Evolutionary conservation across 2,329 filamentous ascomycete species (phyloP).

Genomic region (Fusarium aywerte): DNA sequence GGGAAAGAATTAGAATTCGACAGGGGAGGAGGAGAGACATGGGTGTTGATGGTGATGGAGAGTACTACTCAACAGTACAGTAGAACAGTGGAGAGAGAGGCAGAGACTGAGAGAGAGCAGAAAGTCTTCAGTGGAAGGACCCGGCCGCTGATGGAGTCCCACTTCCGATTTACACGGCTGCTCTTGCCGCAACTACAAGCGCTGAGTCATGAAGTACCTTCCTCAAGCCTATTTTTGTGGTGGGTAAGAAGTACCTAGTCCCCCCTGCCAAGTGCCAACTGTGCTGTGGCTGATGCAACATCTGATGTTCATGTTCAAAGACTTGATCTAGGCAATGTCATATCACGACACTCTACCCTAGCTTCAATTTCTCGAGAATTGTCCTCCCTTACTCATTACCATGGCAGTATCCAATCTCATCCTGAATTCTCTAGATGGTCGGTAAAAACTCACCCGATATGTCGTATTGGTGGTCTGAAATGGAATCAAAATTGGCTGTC

Average conservation of each 20-base stretch:
- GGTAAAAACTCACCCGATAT: slow-evolving; percentile 25
- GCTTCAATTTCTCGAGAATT: slow-evolving; percentile 30
- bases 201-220: slow-evolving; percentile 29
- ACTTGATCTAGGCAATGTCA: slow-evolving; percentile 33
- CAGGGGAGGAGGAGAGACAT: not conserved
- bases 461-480: slow-evolving; percentile 33
- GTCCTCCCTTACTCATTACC: slow-evolving; percentile 24
- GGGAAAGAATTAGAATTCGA: slow-evolving; percentile 4
- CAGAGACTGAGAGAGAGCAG: not conserved
- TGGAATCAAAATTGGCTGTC: slow-evolving; percentile 30
- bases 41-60: slow-evolving; percentile 1
- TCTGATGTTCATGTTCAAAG: slow-evolving; percentile 42
- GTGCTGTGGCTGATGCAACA: slow-evolving; percentile 35
- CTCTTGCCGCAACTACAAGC: slow-evolving; percentile 29
- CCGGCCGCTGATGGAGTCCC: slow-evolving; percentile 40
- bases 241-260: not conserved
- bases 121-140: slow-evolving; percentile 17
- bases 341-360: slow-evolving; percentile 44
- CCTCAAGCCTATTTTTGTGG: accelerated
- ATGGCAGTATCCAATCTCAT: slow-evolving; percentile 19
- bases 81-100: not conserved
- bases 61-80: not conserved
- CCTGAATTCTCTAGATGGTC: not conserved
- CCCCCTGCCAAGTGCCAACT: not conserved
- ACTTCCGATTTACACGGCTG: slow-evolving; percentile 38